Evolutionary conservation across 176 grass and related monocot genomes (phyloP).

Genomic region (Triticum aestivum): IWGSC_CS_RefSeq_v2.1 NC_057801.1:29674056-29674555

Average conservation of each 20-base stretch:
- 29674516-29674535: not conserved
- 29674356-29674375: not conserved
- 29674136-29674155: constrained; percentile 4
- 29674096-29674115: constrained; percentile 12
- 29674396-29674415: constrained; percentile 94
- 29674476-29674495: constrained; percentile 74
- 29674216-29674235: constrained; percentile 90
- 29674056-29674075: constrained; percentile 3
- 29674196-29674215: constrained; percentile 88
- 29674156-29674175: constrained; percentile 73
- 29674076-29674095: not conserved
- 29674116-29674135: constrained; percentile 2
- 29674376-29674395: constrained; percentile 96
- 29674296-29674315: not conserved
- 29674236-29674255: constrained; percentile 8
- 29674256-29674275: not conserved
- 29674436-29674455: constrained; percentile 88
- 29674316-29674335: not conserved
- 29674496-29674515: constrained; percentile 16
- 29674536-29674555: not conserved
- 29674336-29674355: not conserved
- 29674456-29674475: constrained; percentile 53
- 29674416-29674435: constrained; percentile 93
- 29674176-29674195: constrained; percentile 86
- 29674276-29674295: not conserved